Conservation (phyloP, 2,329 filamentous ascomycete species). For the Verticillium isaacii region DNA sequence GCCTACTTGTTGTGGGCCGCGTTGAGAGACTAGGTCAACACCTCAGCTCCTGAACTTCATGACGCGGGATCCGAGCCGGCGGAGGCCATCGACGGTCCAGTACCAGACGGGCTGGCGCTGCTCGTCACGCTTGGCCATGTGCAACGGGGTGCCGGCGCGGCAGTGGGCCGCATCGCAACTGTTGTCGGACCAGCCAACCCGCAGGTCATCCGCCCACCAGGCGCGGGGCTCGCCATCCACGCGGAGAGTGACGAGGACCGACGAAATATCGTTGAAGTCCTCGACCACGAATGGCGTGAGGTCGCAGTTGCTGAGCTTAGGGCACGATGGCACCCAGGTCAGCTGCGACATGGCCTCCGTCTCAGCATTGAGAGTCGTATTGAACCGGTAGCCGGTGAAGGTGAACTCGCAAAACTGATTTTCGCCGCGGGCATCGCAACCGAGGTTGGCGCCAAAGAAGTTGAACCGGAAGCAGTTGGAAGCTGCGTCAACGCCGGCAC, state of each 20-base stretch:
- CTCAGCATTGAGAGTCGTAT: conserved; percentile 24
- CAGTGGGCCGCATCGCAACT: conserved; percentile 31
- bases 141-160: conserved; percentile 16
- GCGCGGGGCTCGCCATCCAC: conserved; percentile 30
- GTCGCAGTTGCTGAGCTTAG: conserved; percentile 26
- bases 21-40: background rate
- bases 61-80: background rate
- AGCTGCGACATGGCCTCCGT: conserved; percentile 21
- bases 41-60: background rate
- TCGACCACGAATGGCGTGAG: conserved; percentile 29
- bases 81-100: background rate
- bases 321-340: conserved; percentile 34
- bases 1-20: background rate
- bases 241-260: conserved; percentile 30
- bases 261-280: conserved; percentile 33
- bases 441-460: conserved; percentile 31
- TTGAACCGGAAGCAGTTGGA: conserved; percentile 34
- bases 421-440: conserved; percentile 28
- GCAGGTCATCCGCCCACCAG: conserved; percentile 38
- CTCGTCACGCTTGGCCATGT: background rate
- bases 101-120: background rate
- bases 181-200: conserved; percentile 35
- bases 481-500: conserved; percentile 30
- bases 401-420: conserved; percentile 36
- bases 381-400: conserved; percentile 34